Evolutionary conservation across 306 rosid genomes (phyloP), one percentile per base, ranked within the genome.

Genomic region (Acacia crassicarpa): DNA sequence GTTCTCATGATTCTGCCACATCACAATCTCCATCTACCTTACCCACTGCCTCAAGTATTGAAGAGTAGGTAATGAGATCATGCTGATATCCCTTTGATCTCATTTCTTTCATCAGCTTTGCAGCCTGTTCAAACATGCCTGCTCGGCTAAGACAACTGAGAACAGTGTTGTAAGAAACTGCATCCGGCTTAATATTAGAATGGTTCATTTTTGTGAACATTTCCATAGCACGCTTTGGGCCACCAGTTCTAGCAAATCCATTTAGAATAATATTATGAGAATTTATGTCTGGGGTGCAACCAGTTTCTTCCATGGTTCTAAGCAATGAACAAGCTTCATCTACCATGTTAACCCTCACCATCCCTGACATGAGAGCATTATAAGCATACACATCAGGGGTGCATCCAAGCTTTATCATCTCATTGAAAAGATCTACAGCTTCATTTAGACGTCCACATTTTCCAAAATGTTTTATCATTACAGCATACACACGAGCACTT

Each of bases 1-100:
- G 49, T 49, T 84, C 63, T 84, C 81, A 85, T 11, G 80, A 77
- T 67, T 53, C 81, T 16, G 53, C 76, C 80, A 80, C 5, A 61
- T 73, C 61, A 32, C 58, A 56, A 61, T 83, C 92, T 66, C 89
- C 96, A 83, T 95, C 95, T 67, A 93, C 91, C 87, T 88, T 95
- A 81, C 98, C 99, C 51, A 95, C 96, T n/a, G 98, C 99, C 86
- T 95, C 96, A 10, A 95, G 93, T 78, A 95, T 93, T 30, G 98
- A 95, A 16, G 98, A 91, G 91, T 93, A 93, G 11, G 98, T 93
- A 82, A 93, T 93, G 76, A 59, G 83, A 80, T 95, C 95, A 69
- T 93, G 92, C 77, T 87, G 85, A 63, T 89, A 93, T 67, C 99
- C 98, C 73, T 81, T 85, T 16, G 87, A 85, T 75, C 75, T 88